These are phyloP conservation scores for Boletus barrowsii DNA, from an alignment of 768 basidiomycete genomes.

Conservation along the genomic window DNA sequence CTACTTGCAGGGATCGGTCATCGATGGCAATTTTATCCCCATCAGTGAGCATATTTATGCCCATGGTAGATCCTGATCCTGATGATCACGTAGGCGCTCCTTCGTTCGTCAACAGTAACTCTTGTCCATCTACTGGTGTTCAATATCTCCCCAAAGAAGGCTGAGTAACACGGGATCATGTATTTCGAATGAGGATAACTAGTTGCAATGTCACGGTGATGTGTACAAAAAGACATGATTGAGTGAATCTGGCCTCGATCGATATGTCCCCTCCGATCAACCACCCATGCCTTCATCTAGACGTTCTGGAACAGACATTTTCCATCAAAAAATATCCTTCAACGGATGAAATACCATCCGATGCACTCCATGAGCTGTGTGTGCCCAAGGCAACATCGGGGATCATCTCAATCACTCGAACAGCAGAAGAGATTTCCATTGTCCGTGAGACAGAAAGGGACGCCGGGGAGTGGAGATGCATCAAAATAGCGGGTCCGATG, in stretches of 20 bases:
- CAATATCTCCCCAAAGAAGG: conserved; percentile 41
- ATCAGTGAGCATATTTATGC: conserved; percentile 43
- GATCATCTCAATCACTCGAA: conserved; percentile 58
- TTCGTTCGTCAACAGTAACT: conserved; percentile 30
- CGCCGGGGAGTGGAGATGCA: conserved; percentile 51
- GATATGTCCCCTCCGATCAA: conserved; percentile 43
- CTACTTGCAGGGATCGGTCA: conserved; percentile 58
- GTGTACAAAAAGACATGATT: background rate
- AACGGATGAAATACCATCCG: conserved; percentile 33
- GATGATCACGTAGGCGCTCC: conserved; percentile 44
- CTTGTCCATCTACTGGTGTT: conserved; percentile 55
- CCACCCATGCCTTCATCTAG: conserved; percentile 47
- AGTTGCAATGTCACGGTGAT: too few species aligned
- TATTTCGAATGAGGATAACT: background rate
- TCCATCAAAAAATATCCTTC: conserved; percentile 41
- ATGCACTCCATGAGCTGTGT: conserved; percentile 25
- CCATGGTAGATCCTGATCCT: background rate
- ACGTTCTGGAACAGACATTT: conserved; percentile 42
- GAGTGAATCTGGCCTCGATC: background rate
- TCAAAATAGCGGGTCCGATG: conserved; percentile 66
- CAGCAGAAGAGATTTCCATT: conserved; percentile 59
- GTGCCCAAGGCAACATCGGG: conserved; percentile 27
- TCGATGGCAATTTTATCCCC: conserved; percentile 61
- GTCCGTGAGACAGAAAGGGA: conserved; percentile 45
- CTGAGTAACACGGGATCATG: background rate